Evolutionary conservation across 768 basidiomycete species (phyloP).

Genomic region (button mushroom (Agaricus bisporus)): DNA sequence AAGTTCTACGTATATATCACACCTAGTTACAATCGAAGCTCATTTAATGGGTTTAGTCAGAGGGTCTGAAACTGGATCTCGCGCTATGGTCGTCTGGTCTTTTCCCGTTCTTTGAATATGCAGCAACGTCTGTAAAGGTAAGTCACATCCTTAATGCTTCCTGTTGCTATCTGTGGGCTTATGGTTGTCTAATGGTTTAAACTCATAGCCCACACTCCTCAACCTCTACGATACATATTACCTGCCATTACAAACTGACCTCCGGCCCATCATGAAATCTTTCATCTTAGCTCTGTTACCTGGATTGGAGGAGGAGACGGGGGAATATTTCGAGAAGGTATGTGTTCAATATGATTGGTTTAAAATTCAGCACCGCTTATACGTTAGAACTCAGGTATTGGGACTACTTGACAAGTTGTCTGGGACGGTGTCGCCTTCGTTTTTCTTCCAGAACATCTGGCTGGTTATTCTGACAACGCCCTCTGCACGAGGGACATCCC

Average conservation of each 20-base stretch:
- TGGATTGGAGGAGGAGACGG: slow-evolving; percentile 95
- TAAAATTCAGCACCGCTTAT: neutral
- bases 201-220: slow-evolving; percentile 71
- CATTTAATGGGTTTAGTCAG: slow-evolving; percentile 45
- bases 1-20: slow-evolving; percentile 22
- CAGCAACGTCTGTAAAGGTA: slow-evolving; percentile 97
- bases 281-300: slow-evolving; percentile 91
- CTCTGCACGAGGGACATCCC: slow-evolving; percentile 73
- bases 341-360: slow-evolving; percentile 10
- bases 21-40: neutral
- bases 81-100: slow-evolving; percentile 92
- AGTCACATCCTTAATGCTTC: slow-evolving; percentile 4
- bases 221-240: slow-evolving; percentile 93
- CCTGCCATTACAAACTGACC: slow-evolving; percentile 70
- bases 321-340: slow-evolving; percentile 94
- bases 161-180: neutral
- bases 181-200: neutral
- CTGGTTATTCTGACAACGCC: slow-evolving; percentile 88
- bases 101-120: slow-evolving; percentile 98
- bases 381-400: slow-evolving; percentile 51
- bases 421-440: slow-evolving; percentile 75
- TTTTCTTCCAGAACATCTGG: slow-evolving; percentile 97
- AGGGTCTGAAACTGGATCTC: slow-evolving; percentile 82
- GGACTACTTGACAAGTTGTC: slow-evolving; percentile 76
- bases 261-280: slow-evolving; percentile 91